Evolutionary conservation across 371 early-diverging fungal species (phyloP).

Genomic region (Coemansia sp.): DNA sequence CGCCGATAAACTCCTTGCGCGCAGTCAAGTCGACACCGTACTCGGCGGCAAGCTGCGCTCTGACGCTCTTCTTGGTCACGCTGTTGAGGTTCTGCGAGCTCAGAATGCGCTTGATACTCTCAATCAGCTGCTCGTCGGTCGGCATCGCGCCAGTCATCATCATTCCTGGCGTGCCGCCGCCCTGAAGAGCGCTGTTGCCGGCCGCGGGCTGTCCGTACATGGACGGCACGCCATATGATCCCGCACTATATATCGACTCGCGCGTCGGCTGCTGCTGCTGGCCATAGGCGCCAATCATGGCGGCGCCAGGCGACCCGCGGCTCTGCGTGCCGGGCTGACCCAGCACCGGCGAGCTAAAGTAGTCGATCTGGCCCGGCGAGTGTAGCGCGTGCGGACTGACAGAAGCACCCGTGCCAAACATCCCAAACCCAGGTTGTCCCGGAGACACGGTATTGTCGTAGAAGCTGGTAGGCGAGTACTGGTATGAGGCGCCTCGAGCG

Average conservation of each 20-base stretch:
- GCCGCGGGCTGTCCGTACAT: constrained; percentile 14
- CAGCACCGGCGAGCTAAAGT: constrained; percentile 7
- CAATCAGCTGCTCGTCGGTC: constrained; percentile 78
- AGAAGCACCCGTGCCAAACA: not conserved
- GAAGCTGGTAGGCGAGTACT: constrained; percentile 11
- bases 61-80: constrained; percentile 82
- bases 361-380: constrained; percentile 9
- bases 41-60: constrained; percentile 71
- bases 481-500: constrained; percentile 20
- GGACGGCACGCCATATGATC: constrained; percentile 16
- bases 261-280: constrained; percentile 26
- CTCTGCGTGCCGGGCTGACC: not conserved
- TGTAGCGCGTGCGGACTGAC: not conserved
- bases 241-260: constrained; percentile 21
- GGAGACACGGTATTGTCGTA: constrained; percentile 1
- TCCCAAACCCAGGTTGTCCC: not conserved
- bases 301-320: not conserved
- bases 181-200: constrained; percentile 6
- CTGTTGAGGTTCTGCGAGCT: constrained; percentile 77
- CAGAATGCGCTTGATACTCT: constrained; percentile 78
- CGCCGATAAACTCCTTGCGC: constrained; percentile 81
- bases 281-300: not conserved
- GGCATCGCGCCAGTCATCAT: constrained; percentile 53
- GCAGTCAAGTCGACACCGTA: constrained; percentile 77
- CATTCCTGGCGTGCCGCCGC: constrained; percentile 35